These are phyloP conservation scores for Ottelia alismoides DNA, from an alignment of 106 monocot species.

Conservation along the genomic window DNA sequence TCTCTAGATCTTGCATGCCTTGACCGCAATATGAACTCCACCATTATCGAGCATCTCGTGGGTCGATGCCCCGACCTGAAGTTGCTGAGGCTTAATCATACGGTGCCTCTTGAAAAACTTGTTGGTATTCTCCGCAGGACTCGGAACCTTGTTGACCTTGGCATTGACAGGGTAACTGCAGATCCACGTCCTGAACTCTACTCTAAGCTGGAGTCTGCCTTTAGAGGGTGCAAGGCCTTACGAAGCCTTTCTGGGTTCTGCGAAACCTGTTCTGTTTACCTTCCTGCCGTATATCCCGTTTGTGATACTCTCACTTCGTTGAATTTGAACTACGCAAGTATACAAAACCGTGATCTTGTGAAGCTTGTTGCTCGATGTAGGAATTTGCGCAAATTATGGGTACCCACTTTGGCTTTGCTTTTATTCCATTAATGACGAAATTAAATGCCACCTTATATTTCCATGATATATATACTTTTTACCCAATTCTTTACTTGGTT, in stretches of 20 bases:
- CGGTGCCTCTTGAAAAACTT: slow-evolving; percentile 58
- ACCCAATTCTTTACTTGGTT: too few species aligned
- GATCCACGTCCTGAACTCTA: slow-evolving; percentile 37
- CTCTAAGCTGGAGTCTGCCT: slow-evolving; percentile 49
- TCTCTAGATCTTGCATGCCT: slow-evolving; percentile 60
- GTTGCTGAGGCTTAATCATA: slow-evolving; percentile 49
- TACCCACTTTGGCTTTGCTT: too few species aligned
- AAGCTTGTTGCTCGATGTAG: slow-evolving; percentile 49
- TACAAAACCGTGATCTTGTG: slow-evolving; percentile 38
- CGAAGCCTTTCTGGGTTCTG: slow-evolving; percentile 58
- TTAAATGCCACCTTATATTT: too few species aligned
- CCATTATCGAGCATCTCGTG: slow-evolving; percentile 52
- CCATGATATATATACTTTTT: too few species aligned
- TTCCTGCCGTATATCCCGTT: slow-evolving; percentile 49
- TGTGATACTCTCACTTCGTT: slow-evolving; percentile 52
- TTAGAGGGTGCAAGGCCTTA: slow-evolving; percentile 43
- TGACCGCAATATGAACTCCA: slow-evolving; percentile 49
- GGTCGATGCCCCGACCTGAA: slow-evolving; percentile 45
- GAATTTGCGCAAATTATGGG: slow-evolving; percentile 64
- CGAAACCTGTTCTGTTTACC: slow-evolving; percentile 49
- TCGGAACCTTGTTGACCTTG: slow-evolving; percentile 54
- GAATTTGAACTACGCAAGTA: slow-evolving; percentile 67
- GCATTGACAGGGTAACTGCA: slow-evolving; percentile 46
- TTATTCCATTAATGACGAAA: too few species aligned
- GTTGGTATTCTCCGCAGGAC: slow-evolving; percentile 35